Percentiles rank a stretch among this genome's conserved stretches.
Conservation (phyloP, 2,329 filamentous ascomycete genomes). For the Esteya vermicola region DNA sequence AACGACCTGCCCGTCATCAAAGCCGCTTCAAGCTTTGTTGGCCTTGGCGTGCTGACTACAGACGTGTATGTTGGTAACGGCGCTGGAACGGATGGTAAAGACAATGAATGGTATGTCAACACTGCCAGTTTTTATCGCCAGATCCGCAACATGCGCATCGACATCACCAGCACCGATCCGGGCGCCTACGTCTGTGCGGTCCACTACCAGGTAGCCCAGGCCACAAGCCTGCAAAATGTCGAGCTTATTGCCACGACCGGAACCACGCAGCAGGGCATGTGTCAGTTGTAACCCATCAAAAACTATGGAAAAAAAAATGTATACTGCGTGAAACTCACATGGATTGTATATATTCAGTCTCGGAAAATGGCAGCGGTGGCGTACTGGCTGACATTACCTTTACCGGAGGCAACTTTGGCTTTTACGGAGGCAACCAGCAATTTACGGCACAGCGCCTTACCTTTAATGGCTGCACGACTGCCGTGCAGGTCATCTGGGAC, state of each 20-base stretch:
- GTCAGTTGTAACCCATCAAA: no score
- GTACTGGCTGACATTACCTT: constrained; percentile 56
- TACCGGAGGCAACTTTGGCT: constrained; percentile 48
- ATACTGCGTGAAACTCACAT: no score
- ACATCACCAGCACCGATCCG: constrained; percentile 24
- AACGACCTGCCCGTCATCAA: constrained; percentile 7
- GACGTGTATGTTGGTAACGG: constrained; percentile 23
- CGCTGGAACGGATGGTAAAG: no score
- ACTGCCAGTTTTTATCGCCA: constrained; percentile 32
- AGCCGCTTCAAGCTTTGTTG: constrained; percentile 1
- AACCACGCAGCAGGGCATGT: no score
- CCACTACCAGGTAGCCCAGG: constrained; percentile 56
- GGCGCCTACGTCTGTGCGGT: constrained; percentile 34
- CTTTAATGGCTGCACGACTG: constrained; percentile 49
- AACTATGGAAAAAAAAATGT: no score
- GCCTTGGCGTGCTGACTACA: not conserved
- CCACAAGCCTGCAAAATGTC: constrained; percentile 38
- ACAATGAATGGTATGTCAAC: constrained; percentile 19
- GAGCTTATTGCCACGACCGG: no score
- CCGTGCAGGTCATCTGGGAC: constrained; percentile 58
- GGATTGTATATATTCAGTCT: no score
- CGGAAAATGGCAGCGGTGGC: constrained; percentile 49
- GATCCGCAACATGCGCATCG: constrained; percentile 41
- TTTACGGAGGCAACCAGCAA: constrained; percentile 46
- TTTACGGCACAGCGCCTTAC: constrained; percentile 55